Base-by-base conservation (phyloP, 2,329 filamentous ascomycete species). In the Trichothecium sympodiale region DNA sequence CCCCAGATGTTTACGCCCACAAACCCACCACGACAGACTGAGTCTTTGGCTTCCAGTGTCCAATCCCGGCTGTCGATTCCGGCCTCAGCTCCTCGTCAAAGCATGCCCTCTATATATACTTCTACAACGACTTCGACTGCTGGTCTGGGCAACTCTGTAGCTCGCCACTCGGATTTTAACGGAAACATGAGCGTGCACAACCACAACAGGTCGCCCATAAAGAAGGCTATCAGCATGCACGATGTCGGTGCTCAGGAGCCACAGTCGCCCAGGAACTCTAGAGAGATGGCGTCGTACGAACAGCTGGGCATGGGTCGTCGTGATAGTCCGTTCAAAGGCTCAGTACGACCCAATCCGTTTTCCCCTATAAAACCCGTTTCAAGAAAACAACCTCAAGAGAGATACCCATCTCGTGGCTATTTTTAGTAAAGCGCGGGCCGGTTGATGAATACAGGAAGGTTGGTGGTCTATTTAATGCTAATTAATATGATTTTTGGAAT, bases 111-210 rank as follows among this genome's bases (percentile, higher is more conserved):
- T 6, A 48, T 47, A n/a, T 51, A 56, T 18, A 45, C 46, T 13
- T 52, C 56, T 4, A 44, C 48, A 3, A 46, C 50, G 15, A 50
- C 50, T 8, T 42, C 52, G 5, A 46, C 49, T 4, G 37, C 35
- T 29, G 42, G 34, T 17, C 29, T 34, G n/a, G 29, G 12, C 7
- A 32, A 28, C n/a, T 13, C 38, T 2, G 18, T 17, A 12, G 28
- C 44, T 13, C 44, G 44, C 17, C 52, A 42, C 7, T 36, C 47
- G 4, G 54, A 49, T 39, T 63, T 62, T 51, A 86, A 86, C 13
- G 86, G 88, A 3, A 89, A 72, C 51, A 64, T 94, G 34, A 87
- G 88, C 12, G 70, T 93, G 1, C 87, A 79, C 55, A 80, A 72
- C 5, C 85, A 94, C 54, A 77, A 78, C 5, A 82, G 80, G 29